These are phyloP conservation scores for Lactarius tabidus DNA, from an alignment of 768 basidiomycete genomes.

Conservation along the genomic window DNA sequence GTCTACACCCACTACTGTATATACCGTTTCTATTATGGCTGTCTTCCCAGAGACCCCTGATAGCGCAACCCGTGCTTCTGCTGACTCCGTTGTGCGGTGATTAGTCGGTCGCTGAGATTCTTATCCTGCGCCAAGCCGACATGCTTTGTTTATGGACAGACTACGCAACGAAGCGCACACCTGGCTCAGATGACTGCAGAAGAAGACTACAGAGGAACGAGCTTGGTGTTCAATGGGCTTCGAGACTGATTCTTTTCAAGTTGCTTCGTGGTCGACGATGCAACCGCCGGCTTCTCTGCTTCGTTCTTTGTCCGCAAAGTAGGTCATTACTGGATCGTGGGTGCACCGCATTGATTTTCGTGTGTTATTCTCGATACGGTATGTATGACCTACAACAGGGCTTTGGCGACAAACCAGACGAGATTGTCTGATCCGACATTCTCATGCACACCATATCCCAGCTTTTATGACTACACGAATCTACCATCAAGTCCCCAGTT, in stretches of 20 bases:
- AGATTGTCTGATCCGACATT: background rate
- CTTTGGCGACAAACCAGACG: background rate
- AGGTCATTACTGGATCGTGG: background rate
- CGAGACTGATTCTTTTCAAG: too few relatives aligned
- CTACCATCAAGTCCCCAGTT: background rate
- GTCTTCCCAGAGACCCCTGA: conserved; percentile 7
- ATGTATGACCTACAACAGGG: background rate
- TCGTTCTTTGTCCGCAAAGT: background rate
- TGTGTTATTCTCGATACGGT: background rate
- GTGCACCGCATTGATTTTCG: background rate
- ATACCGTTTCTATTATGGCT: too few relatives aligned
- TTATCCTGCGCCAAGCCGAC: background rate
- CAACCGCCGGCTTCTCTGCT: background rate
- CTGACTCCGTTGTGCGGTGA: background rate
- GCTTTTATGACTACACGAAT: background rate
- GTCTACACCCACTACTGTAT: background rate
- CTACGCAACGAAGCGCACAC: background rate
- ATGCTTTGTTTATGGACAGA: background rate
- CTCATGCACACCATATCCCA: background rate
- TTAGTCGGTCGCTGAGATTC: background rate
- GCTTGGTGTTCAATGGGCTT: background rate
- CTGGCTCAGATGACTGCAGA: background rate
- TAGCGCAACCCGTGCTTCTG: background rate
- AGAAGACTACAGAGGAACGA: background rate
- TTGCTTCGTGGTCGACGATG: background rate